Conservation (phyloP, 202 grass and related monocot genomes). For the Musa balbisiana region DNA sequence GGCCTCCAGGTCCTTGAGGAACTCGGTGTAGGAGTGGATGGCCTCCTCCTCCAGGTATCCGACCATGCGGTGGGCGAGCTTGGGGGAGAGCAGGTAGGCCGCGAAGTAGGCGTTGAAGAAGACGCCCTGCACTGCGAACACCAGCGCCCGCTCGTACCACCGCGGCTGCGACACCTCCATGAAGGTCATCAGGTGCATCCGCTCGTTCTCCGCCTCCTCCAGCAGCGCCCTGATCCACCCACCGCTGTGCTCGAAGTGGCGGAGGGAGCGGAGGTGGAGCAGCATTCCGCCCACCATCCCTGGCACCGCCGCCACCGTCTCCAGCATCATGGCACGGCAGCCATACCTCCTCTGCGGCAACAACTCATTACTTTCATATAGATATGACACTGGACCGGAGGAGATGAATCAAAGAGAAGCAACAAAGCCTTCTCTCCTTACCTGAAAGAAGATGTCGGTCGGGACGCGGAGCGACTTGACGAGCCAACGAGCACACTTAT, state of each 20-base stretch:
- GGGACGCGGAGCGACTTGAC: conserved; percentile 35
- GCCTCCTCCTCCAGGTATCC: conserved; percentile 47
- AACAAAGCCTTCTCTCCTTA: neutral
- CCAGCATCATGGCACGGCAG: conserved; percentile 37
- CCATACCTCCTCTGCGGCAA: conserved; percentile 34
- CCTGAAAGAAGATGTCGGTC: conserved; percentile 41
- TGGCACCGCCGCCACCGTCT: conserved; percentile 35
- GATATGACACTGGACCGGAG: too few species aligned
- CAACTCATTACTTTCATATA: too few species aligned
- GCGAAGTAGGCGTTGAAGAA: conserved; percentile 39
- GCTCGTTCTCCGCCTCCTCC: conserved; percentile 38
- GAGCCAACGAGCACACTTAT: conserved; percentile 30
- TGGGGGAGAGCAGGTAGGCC: conserved; percentile 29
- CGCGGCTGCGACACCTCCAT: conserved; percentile 33
- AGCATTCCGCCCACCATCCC: conserved; percentile 36
- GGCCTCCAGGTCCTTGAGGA: conserved; percentile 30
- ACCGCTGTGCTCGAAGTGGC: conserved; percentile 31
- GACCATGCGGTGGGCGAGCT: conserved; percentile 33
- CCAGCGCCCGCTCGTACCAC: conserved; percentile 32
- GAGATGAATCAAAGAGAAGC: too few species aligned
- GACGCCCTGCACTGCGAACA: conserved; percentile 33
- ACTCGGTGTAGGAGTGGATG: conserved; percentile 43
- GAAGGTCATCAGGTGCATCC: conserved; percentile 42
- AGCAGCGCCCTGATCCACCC: conserved; percentile 30
- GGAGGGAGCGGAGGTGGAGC: conserved; percentile 31